Conservation (phyloP, 192 early-diverging fungal species). For the Haplosporangium gracile region DNA sequence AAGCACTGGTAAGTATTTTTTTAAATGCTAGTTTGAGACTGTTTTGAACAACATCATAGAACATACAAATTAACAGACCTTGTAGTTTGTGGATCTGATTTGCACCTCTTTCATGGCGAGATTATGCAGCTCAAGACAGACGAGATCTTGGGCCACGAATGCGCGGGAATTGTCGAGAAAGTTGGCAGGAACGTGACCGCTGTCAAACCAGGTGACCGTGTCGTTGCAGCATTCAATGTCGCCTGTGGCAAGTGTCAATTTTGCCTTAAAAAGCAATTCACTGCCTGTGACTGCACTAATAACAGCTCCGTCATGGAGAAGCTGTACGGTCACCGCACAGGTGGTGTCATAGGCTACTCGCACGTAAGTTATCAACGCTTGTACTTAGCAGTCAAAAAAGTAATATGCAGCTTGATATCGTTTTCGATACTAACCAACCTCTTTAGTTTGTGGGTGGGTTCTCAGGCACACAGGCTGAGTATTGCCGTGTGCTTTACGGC, state of each 20-base stretch:
- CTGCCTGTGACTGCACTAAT: slow-evolving; percentile 68
- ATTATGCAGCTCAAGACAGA: slow-evolving; percentile 59
- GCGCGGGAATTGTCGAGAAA: slow-evolving; percentile 61
- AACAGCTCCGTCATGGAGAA: slow-evolving; percentile 61
- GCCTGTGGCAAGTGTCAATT: slow-evolving; percentile 68
- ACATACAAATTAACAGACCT: neutral
- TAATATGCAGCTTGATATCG: neutral
- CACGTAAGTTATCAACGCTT: slow-evolving; percentile 46
- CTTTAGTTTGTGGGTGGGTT: slow-evolving; percentile 55
- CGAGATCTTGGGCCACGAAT: slow-evolving; percentile 68
- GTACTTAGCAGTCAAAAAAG: neutral
- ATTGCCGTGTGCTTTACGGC: slow-evolving; percentile 64
- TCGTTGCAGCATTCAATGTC: slow-evolving; percentile 61
- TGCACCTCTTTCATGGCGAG: slow-evolving; percentile 63
- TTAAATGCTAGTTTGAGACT: neutral
- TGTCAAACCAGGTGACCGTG: slow-evolving; percentile 61
- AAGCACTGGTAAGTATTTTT: slow-evolving; percentile 38
- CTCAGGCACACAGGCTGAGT: slow-evolving; percentile 65
- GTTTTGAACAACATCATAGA: neutral
- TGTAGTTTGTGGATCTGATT: slow-evolving; percentile 67
- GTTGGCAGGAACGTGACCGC: slow-evolving; percentile 59
- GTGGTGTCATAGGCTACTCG: slow-evolving; percentile 67
- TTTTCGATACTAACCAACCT: neutral
- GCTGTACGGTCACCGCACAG: slow-evolving; percentile 60
- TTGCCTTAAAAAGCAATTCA: slow-evolving; percentile 59